Percentiles rank a stretch among this genome's conserved stretches.
Evolutionary conservation across 345 rosid species (phyloP).

Genomic region (Geranium brycei): DNA sequence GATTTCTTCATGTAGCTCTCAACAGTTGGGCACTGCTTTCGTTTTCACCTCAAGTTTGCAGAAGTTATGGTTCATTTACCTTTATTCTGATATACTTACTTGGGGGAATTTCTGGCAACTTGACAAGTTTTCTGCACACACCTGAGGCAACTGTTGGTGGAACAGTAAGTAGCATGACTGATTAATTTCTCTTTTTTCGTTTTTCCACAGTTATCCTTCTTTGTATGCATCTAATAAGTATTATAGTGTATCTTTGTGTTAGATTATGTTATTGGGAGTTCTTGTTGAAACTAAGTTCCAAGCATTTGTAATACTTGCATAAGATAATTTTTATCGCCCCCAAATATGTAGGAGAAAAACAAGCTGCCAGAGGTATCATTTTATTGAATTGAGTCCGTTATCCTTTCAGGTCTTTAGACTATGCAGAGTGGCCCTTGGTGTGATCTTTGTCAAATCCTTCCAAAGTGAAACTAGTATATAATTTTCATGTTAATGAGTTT

Average conservation of each 20-base stretch:
- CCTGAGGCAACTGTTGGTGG: slow-evolving; percentile 78
- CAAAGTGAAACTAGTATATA: no score
- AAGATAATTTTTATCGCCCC: no score
- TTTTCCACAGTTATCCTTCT: background rate
- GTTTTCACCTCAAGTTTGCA: slow-evolving; percentile 69
- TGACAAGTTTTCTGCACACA: slow-evolving; percentile 78
- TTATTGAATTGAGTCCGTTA: no score
- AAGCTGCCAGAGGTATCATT: no score
- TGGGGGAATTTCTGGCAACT: slow-evolving; percentile 84
- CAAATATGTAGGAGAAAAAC: no score
- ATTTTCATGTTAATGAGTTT: no score
- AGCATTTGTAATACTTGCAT: no score
- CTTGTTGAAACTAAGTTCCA: background rate
- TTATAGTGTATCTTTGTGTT: background rate
- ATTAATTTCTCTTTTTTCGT: background rate
- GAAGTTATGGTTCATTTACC: slow-evolving; percentile 60
- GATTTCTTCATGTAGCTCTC: slow-evolving; percentile 57
- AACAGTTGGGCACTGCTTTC: slow-evolving; percentile 71
- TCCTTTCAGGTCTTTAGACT: no score
- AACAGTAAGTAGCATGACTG: slow-evolving; percentile 39
- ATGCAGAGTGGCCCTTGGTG: no score
- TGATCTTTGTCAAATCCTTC: no score
- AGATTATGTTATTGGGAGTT: background rate
- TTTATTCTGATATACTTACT: slow-evolving; percentile 64
- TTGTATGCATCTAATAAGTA: background rate